Evolutionary conservation across 1,284 basidiomycete genomes (phyloP).

Genomic region (Porodaedalea pini): DNA sequence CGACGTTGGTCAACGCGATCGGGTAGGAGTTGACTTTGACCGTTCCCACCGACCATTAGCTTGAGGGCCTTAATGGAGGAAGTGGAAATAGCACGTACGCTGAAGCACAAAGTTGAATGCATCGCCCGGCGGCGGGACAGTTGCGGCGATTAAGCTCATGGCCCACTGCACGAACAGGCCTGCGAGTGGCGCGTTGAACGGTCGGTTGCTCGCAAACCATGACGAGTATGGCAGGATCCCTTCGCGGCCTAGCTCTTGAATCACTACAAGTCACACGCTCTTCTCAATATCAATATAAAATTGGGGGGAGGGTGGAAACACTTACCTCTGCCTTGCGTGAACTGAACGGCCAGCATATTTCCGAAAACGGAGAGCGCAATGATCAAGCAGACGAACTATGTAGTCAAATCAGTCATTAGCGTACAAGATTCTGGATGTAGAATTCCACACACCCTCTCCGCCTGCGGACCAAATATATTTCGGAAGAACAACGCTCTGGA

Average conservation of each 20-base stretch:
- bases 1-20: constrained; percentile 49
- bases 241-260: constrained; percentile 68
- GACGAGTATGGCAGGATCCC: constrained; percentile 59
- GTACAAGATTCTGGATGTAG: not conserved
- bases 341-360: constrained; percentile 58
- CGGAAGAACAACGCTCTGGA: constrained; percentile 62
- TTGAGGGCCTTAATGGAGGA: constrained; percentile 37
- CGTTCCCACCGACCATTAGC: no score
- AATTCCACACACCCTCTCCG: constrained; percentile 45
- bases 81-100: constrained; percentile 43
- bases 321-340: constrained; percentile 59
- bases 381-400: constrained; percentile 54
- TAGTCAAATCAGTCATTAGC: constrained; percentile 10
- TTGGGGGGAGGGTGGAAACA: not conserved
- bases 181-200: constrained; percentile 55
- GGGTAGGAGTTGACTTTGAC: constrained; percentile 53
- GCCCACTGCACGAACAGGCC: constrained; percentile 58
- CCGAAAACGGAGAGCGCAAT: constrained; percentile 63
- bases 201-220: constrained; percentile 62
- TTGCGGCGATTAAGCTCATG: constrained; percentile 46
- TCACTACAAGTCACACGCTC: constrained; percentile 37
- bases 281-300: not conserved
- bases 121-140: constrained; percentile 58
- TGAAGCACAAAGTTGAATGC: constrained; percentile 57
- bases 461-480: constrained; percentile 56